Evolutionary conservation across 257 asterid genomes (phyloP).

Genomic region (Jasminum sambac): DNA sequence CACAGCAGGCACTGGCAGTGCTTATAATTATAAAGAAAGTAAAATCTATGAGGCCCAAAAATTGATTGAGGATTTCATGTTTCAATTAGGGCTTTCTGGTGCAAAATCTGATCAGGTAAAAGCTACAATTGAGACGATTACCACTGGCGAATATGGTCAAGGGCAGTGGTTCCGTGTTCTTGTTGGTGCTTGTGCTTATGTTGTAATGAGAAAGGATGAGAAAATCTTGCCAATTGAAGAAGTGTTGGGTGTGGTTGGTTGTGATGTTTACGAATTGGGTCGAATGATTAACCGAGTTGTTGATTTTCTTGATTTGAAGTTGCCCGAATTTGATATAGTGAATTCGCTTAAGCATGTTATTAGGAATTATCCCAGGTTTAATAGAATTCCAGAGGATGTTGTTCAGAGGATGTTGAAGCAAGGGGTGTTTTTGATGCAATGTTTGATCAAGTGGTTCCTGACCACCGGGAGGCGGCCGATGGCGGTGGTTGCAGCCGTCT

Average conservation of each 20-base stretch:
- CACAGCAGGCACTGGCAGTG: conserved; percentile 52
- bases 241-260: conserved; percentile 50
- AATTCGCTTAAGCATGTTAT: conserved; percentile 45
- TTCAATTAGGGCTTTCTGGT: conserved; percentile 44
- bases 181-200: conserved; percentile 73
- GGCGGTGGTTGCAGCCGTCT: conserved; percentile 81
- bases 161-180: conserved; percentile 72
- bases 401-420: conserved; percentile 56
- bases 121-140: conserved; percentile 45
- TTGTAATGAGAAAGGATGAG: conserved; percentile 60
- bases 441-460: conserved; percentile 84
- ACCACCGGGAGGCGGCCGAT: conserved; percentile 79
- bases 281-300: conserved; percentile 67
- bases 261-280: conserved; percentile 65
- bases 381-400: conserved; percentile 38
- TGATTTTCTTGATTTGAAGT: conserved; percentile 47
- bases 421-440: conserved; percentile 77
- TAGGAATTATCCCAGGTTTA: conserved; percentile 36
- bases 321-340: conserved; percentile 73
- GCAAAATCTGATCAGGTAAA: conserved; percentile 46
- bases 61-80: conserved; percentile 46
- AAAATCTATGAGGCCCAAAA: conserved; percentile 55
- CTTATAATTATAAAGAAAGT: conserved; percentile 43
- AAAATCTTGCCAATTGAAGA: conserved; percentile 48
- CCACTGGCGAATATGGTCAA: conserved; percentile 64